Base-by-base conservation (phyloP, 495 filamentous ascomycete genomes). In the Penicillium crystallinum region DNA sequence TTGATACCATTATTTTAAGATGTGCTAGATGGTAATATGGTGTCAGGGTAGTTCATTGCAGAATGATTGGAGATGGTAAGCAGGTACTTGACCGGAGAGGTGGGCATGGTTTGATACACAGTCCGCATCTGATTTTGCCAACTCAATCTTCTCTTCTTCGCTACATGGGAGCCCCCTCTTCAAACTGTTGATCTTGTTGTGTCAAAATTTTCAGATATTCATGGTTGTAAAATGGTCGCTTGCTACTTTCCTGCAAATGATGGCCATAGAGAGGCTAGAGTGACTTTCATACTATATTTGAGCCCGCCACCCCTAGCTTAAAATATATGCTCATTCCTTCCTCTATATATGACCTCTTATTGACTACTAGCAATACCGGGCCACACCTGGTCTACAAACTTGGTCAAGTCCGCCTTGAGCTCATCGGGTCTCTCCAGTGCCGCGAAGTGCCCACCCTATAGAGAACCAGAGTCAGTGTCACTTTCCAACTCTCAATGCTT, bases 381-480 rank as follows among this genome's bases (percentile, higher is more conserved):
- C 69, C 68, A 74, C 2, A 71, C 68, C 53, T 79, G 68, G 12
- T 65, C 46, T 12, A 81, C 66, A 61, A 85, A 90, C 15, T 77
- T 75, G 12, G 73, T 71, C 6, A 88, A 48, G 63, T 88, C 86
- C 14, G 68, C 53, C 30, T 82, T 68, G 40, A 88, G 64, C 22
- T 60, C 59, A 41, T 67, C 64, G 2, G 84, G 84, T 35, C 72
- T 52, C 62, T 87, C 81, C 41, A 85, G 56, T 19, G 78, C 80
- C 1, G 82, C 81, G 56, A 86, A 87, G 66, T 86, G 84, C 0
- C 84, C 83, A 19, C 86, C 84, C 72, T 77, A 31, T 17, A 39
- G n/a, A 5, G 11, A 5, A 44, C 39, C 27, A 56, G 42, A 41
- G 14, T 39, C 23, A 56, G 48, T 48, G 14, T 43, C 12, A 27